Evolutionary conservation across 345 rosid species (phyloP), one percentile per base, ranked within the genome.

Genomic region (Theobroma cacao): DNA sequence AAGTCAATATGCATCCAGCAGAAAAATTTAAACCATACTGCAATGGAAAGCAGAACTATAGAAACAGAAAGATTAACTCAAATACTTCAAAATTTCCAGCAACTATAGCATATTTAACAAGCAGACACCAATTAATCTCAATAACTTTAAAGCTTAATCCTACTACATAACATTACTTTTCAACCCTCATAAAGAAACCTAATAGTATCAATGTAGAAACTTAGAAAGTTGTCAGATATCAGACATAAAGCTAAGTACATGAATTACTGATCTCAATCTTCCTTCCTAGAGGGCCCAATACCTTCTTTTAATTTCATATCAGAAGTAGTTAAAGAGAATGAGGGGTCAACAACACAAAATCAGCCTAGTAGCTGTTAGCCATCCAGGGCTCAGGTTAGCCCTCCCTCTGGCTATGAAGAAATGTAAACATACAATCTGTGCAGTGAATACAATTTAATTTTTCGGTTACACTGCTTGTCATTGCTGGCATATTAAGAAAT

Each of bases 101-200:
- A 62, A 75, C 18, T 47, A 26, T 71, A 73, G 70, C 50, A 45
- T 72, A 73, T 76, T 56, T 14, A 82, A 71, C 20, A 67, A 56
- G 43, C 8, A 34, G 33, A n/a, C 50, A 45, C 31, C 72, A 74
- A 24, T 15, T 20, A 18, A 36, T 64, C 59, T 48, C 74, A 18
- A 30, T 45, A 70, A 31, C 41, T 48, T 48, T 30, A 70, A 34
- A 64, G 47, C 70, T 64, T 34, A 63, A 36, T 34, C 26, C 48
- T 7, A 48, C 26, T 28, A 70, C 9, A 5, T 13, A 70, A 48
- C 18, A 33, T 24, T 30, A 31, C 59, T 31, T 48, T 30, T 47
- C 26, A 30, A 47, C 26, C 26, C 56, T 48, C n/a, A 18, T 28
- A 48, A 47, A 48, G 33, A 53, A 53, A 55, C 7, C 55, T 73